These are phyloP conservation scores for Fusarium austroafricanum DNA, from an alignment of 2,329 filamentous ascomycete genomes.

Conservation along the genomic window DNA sequence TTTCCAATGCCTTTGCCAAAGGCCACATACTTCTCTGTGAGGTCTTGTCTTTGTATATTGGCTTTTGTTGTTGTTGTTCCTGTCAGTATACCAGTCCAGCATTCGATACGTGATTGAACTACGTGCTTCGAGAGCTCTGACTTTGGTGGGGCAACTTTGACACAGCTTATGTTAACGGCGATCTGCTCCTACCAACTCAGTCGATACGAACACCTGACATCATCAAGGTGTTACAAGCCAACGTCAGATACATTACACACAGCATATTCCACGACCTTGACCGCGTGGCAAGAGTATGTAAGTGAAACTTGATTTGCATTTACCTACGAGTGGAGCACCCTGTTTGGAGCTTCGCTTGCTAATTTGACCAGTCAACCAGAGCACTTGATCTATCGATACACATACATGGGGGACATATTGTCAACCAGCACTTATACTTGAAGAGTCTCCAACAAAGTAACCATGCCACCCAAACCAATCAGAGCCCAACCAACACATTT, in stretches of 20 bases:
- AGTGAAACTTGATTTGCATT: background rate
- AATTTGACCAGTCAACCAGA: background rate
- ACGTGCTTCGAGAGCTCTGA: background rate
- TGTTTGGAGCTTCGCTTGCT: constrained; percentile 1
- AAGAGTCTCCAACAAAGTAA: background rate
- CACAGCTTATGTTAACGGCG: background rate
- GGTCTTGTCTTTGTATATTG: background rate
- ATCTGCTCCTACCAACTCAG: background rate
- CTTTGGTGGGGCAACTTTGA: constrained; percentile 25
- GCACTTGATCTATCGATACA: background rate
- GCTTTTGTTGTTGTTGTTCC: background rate
- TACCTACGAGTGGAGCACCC: background rate
- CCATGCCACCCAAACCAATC: constrained; percentile 17
- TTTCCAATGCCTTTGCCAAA: no score
- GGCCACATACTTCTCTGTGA: background rate
- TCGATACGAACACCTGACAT: constrained; percentile 35
- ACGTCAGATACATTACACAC: constrained; percentile 16
- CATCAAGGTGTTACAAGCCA: constrained; percentile 17
- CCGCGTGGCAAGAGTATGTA: constrained; percentile 23
- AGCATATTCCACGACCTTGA: background rate
- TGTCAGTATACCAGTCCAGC: background rate
- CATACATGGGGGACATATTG: background rate
- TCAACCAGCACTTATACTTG: background rate
- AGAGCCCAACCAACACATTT: constrained; percentile 72
- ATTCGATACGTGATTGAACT: constrained; percentile 1